Conservation (phyloP, 768 basidiomycete genomes). For the Lactarius sp. region DNA sequence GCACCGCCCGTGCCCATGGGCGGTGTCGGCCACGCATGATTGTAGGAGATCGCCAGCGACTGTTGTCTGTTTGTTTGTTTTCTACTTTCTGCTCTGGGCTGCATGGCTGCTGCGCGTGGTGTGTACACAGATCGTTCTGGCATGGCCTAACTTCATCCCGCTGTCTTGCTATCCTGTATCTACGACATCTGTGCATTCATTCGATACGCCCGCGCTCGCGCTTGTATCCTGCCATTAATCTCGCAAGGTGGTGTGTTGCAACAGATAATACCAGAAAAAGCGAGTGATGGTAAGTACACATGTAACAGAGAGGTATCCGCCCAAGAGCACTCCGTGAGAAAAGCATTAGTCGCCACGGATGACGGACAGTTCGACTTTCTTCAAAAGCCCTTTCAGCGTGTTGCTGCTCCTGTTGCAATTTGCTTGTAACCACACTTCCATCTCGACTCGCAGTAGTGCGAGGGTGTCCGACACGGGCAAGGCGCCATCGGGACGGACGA, state of each 20-base stretch:
- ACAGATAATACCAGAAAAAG: constrained; percentile 3
- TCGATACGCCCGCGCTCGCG: background rate
- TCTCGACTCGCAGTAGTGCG: constrained; percentile 58
- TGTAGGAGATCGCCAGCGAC: constrained; percentile 7
- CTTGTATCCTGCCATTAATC: constrained; percentile 10
- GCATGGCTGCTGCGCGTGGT: constrained; percentile 4
- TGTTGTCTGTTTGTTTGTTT: constrained; percentile 18
- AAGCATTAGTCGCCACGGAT: constrained; percentile 31
- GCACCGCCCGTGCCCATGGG: constrained; percentile 74
- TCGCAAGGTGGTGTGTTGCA: constrained; percentile 5
- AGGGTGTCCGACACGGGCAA: constrained; percentile 75
- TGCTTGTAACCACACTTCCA: constrained; percentile 82
- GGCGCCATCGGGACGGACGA: constrained; percentile 48
- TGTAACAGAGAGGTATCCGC: background rate
- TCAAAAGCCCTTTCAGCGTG: constrained; percentile 73
- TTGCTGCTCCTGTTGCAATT: constrained; percentile 85
- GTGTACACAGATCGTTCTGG: background rate
- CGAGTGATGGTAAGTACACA: background rate
- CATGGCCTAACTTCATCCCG: constrained; percentile 3
- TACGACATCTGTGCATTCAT: constrained; percentile 18
- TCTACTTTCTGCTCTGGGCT: constrained; percentile 21
- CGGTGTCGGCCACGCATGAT: constrained; percentile 58
- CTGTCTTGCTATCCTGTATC: constrained; percentile 16
- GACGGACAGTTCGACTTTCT: constrained; percentile 66
- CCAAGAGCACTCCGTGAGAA: background rate